Percentiles rank a stretch among this genome's conserved stretches.
These are phyloP conservation scores for Nidularia pulvinata DNA, from an alignment of 768 basidiomycete genomes.

Conservation along the genomic window DNA sequence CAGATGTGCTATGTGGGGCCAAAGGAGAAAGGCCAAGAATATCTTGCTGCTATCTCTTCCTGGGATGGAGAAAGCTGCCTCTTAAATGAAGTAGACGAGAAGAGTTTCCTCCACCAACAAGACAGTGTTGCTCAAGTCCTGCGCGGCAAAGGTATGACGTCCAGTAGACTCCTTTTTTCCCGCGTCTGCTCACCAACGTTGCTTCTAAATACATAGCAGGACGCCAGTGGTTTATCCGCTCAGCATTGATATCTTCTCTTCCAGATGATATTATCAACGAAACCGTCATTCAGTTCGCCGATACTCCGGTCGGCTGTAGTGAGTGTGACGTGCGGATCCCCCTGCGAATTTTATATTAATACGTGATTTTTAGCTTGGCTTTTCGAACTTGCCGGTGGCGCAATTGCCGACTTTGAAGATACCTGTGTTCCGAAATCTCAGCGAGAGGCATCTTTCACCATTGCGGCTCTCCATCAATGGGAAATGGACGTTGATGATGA, in stretches of 20 bases:
- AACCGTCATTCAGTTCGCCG: conserved; percentile 79
- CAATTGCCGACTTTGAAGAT: conserved; percentile 70
- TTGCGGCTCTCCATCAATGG: conserved; percentile 94
- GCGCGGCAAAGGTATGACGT: conserved; percentile 69
- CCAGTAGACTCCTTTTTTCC: background rate
- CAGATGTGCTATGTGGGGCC: conserved; percentile 91
- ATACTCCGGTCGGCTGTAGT: conserved; percentile 93
- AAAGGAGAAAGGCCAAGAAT: conserved; percentile 72
- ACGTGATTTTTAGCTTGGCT: conserved; percentile 70
- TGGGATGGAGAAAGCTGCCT: conserved; percentile 90
- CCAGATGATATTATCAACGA: conserved; percentile 86
- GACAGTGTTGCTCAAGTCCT: conserved; percentile 91
- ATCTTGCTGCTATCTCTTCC: conserved; percentile 76
- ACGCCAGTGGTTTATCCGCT: conserved; percentile 91
- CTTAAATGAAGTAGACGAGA: conserved; percentile 89
- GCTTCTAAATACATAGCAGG: conserved; percentile 45
- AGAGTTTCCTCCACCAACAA: conserved; percentile 88
- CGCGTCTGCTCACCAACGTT: background rate
- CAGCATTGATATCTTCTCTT: conserved; percentile 78
- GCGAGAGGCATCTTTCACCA: conserved; percentile 80
- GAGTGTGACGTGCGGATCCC: conserved; percentile 24
- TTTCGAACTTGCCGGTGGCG: conserved; percentile 88
- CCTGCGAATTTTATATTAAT: background rate
- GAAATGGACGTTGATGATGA: conserved; percentile 81
- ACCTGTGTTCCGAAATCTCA: conserved; percentile 77